phyloP scores from a whole-genome alignment of 768 basidiomycete species.

The Suillus variegatus region DNA sequence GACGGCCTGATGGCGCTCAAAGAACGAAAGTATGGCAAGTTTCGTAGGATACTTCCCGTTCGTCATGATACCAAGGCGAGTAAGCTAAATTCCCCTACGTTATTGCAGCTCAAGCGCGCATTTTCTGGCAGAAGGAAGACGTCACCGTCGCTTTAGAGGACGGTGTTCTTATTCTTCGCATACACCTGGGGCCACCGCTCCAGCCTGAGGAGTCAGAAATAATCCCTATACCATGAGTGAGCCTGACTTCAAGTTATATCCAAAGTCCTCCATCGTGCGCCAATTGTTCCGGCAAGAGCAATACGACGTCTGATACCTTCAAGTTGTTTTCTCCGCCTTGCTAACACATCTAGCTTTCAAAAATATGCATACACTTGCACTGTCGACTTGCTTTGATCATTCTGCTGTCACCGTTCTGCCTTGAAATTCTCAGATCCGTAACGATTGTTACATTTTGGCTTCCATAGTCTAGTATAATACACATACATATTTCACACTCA shows the following conservation, averaged over 20 bases:
- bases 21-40: conserved; percentile 57
- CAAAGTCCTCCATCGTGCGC: background rate
- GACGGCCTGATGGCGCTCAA: conserved; percentile 45
- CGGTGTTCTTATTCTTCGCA: conserved; percentile 59
- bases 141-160: conserved; percentile 56
- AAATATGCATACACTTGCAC: background rate
- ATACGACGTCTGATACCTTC: background rate
- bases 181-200: conserved; percentile 50
- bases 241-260: conserved; percentile 8
- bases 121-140: conserved; percentile 47
- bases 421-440: background rate
- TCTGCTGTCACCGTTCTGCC: background rate
- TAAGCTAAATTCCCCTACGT: conserved; percentile 21
- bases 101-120: conserved; percentile 6
- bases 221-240: conserved; percentile 49
- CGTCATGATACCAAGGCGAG: conserved; percentile 56
- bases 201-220: conserved; percentile 45
- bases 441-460: background rate
- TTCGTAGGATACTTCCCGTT: conserved; percentile 53
- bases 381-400: conserved; percentile 2
- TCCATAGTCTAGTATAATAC: conserved; percentile 4
- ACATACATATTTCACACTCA: background rate
- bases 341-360: conserved; percentile 3
- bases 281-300: conserved; percentile 8
- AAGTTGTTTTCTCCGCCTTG: background rate